Evolutionary conservation across 495 filamentous ascomycete species (phyloP).

Genomic region (Tuber melanosporum): DNA sequence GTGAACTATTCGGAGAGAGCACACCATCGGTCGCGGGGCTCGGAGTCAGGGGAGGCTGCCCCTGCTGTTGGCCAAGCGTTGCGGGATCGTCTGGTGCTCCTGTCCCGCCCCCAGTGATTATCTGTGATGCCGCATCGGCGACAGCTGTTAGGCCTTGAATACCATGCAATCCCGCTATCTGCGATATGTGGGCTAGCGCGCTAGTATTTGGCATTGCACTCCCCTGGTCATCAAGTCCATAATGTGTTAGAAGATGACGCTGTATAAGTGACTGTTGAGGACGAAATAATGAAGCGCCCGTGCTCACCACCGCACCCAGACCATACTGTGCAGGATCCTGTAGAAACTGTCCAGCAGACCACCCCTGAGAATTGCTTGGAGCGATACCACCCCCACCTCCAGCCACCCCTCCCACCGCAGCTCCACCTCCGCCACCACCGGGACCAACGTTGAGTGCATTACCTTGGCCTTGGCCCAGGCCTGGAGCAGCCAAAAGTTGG

Average conservation of each 20-base stretch:
- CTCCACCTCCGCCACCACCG: conserved; percentile 11
- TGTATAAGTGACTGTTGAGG: neutral
- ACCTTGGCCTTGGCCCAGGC: conserved; percentile 12
- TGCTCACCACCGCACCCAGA: conserved; percentile 31
- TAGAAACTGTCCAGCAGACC: conserved; percentile 36
- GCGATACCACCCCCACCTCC: conserved; percentile 12
- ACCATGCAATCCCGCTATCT: neutral
- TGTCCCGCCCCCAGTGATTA: neutral
- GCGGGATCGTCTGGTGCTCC: neutral
- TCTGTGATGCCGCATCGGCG: neutral
- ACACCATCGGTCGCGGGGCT: neutral
- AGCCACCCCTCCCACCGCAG: conserved; percentile 9
- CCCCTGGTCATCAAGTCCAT: neutral
- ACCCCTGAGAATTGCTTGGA: conserved; percentile 19
- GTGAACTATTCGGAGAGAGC: neutral
- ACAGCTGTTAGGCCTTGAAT: neutral
- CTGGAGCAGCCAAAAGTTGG: conserved; percentile 10
- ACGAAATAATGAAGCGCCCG: conserved; percentile 23
- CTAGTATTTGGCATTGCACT: conserved; percentile 1
- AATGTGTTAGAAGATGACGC: neutral
- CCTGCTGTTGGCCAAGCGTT: neutral
- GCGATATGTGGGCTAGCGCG: conserved; percentile 4
- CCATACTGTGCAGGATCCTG: conserved; percentile 36
- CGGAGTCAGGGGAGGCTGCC: neutral
- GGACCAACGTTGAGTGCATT: conserved; percentile 6